Base-by-base conservation (phyloP, 164 flowering plant species). In the Berberis thunbergii region DNA sequence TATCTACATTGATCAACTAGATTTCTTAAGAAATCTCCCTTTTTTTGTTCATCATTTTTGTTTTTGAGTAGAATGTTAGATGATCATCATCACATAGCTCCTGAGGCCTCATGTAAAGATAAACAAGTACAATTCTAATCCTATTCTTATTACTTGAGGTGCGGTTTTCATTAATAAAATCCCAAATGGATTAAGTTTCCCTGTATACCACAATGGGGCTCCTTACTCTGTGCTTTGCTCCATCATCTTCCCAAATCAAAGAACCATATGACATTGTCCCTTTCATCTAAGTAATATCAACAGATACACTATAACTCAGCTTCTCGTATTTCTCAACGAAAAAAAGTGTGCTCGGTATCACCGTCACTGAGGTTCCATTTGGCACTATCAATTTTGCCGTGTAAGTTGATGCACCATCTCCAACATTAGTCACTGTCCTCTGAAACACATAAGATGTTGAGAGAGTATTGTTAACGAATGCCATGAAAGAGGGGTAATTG, bases 341-440 rank as follows among this genome's bases (percentile, higher is more conserved):
- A 12, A 41, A 26, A 3, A 62, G 56, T 49, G 45, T 62, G n/a
- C 54, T 49, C 5, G 66, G 59, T 3, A 10, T 52, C 5, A 66
- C 54, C 4, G 6, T 63, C 9, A 63, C 4, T 53, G 13, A 38
- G 10, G 46, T 8, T 67, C 53, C 57, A 43, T 45, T 6, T 4
- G 59, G 60, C 2, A 61, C 56, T 2, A 41, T 70, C 43, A 82
- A 62, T 45, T 6, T 59, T 0, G 66, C 81, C 38, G 49, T 66
- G 58, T 84, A 84, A 50, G 69, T 77, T 0, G 79, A 66, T 4
- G 69, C 59, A 2, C 72, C 80, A 13, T 68, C 68, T 38, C 83
- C 88, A 1, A 81, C 79, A 56, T 80, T 82, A 0, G 79, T 79
- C 7, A 77, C 77, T 0, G 69, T 73, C 70, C 86, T 80, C 2